Percentiles rank a stretch among this genome's conserved stretches.
Conservation (phyloP, 2,329 filamentous ascomycete genomes). For the Samsoniella hepiali region DNA sequence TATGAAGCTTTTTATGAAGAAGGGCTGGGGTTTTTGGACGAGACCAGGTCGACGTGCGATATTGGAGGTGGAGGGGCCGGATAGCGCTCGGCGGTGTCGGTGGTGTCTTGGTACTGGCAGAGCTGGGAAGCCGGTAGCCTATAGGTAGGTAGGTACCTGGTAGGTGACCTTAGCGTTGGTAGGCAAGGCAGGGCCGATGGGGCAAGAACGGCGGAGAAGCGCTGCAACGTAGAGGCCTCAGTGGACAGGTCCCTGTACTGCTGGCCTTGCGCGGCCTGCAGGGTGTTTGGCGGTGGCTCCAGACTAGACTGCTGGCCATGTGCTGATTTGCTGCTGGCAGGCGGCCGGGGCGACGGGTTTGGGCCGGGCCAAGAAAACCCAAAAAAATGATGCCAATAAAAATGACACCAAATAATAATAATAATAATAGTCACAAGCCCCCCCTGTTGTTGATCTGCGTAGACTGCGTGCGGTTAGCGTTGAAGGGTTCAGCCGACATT, state of each 20-base stretch:
- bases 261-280: neutral
- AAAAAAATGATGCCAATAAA: neutral
- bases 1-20: conserved; percentile 10
- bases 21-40: neutral
- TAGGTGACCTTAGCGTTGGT: neutral
- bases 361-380: neutral
- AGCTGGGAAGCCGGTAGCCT: neutral
- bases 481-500: conserved; percentile 15
- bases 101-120: neutral
- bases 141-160: neutral
- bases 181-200: neutral
- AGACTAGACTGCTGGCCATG: neutral
- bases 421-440: neutral
- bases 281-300: neutral
- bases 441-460: neutral
- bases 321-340: no score
- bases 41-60: neutral
- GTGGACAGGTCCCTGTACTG: neutral
- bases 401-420: no score
- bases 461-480: conserved; percentile 15
- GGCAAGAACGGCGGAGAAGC: neutral
- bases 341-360: neutral
- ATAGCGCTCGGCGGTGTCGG: neutral
- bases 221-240: neutral
- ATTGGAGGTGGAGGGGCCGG: neutral